These are phyloP conservation scores for Pseudozyma pruni DNA, from an alignment of 1,284 basidiomycete genomes.

Conservation along the genomic window DNA sequence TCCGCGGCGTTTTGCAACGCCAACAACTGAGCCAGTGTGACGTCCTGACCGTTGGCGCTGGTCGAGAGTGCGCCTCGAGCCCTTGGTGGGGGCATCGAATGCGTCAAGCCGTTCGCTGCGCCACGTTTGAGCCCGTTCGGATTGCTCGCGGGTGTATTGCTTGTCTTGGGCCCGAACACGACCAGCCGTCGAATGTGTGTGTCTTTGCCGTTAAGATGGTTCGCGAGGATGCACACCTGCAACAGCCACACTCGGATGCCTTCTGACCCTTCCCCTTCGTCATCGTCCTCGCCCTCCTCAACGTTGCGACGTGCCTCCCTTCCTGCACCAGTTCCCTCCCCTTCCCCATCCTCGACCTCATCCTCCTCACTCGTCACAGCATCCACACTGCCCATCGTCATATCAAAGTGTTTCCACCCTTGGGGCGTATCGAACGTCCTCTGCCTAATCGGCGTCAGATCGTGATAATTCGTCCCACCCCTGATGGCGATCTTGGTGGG, in stretches of 20 bases:
- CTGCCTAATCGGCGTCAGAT: constrained; percentile 80
- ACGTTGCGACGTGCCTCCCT: neutral
- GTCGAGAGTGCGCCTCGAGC: neutral
- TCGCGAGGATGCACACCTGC: constrained; percentile 88
- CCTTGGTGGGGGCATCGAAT: constrained; percentile 1
- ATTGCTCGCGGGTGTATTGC: neutral
- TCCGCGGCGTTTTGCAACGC: constrained; percentile 13
- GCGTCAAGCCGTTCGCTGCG: neutral
- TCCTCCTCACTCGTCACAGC: constrained; percentile 74
- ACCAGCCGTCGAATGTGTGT: constrained; percentile 92
- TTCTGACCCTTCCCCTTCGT: constrained; percentile 36
- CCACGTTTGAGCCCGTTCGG: constrained; percentile 5
- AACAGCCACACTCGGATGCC: constrained; percentile 77
- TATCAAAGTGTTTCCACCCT: constrained; percentile 91
- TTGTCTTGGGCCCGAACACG: constrained; percentile 77
- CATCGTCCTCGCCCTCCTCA: constrained; percentile 78
- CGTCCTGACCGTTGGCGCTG: constrained; percentile 4
- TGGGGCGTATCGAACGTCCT: constrained; percentile 73
- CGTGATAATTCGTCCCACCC: constrained; percentile 89
- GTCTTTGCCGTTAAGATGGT: constrained; percentile 98
- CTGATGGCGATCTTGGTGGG: constrained; percentile 88
- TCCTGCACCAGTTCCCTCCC: constrained; percentile 10
- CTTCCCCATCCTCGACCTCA: constrained; percentile 70
- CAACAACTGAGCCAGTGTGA: constrained; percentile 35
- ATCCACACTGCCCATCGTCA: constrained; percentile 72